phyloP scores from a whole-genome alignment of 306 rosid species.

The Morella rubra region DNA sequence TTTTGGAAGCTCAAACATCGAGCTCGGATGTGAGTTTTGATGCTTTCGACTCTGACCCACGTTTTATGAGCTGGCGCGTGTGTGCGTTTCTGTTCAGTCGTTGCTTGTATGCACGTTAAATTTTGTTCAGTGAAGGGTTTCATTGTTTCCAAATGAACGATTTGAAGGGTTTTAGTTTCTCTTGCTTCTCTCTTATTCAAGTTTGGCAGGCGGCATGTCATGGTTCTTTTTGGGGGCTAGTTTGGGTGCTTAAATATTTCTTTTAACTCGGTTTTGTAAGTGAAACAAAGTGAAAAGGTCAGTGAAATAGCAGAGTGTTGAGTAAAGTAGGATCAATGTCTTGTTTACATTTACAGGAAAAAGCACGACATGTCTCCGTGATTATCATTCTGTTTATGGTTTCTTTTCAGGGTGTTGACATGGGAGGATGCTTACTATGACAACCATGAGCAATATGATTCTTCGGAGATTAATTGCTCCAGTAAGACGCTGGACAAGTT shows the following conservation, averaged over 20 bases:
- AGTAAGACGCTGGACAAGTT: constrained; percentile 51
- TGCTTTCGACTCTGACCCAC: background rate
- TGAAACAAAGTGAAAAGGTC: background rate
- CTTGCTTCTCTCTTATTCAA: too few relatives aligned
- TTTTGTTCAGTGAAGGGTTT: too few relatives aligned
- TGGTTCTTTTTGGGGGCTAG: background rate
- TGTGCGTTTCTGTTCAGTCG: background rate
- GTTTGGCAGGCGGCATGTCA: background rate
- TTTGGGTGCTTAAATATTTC: background rate
- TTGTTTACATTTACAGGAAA: background rate
- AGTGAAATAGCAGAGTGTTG: background rate
- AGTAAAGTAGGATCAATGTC: background rate
- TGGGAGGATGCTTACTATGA: constrained; percentile 93
- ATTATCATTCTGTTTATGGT: constrained; percentile 16
- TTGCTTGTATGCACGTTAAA: too few relatives aligned
- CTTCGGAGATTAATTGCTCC: constrained; percentile 44
- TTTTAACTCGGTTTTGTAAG: background rate
- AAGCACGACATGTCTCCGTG: background rate
- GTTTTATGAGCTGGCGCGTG: background rate
- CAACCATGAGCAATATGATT: constrained; percentile 48
- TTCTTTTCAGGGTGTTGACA: constrained; percentile 77
- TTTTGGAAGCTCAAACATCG: constrained; percentile 92
- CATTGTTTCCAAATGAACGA: too few relatives aligned
- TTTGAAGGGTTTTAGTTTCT: too few relatives aligned
- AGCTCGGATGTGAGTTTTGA: constrained; percentile 65